phyloP scores from a whole-genome alignment of 75 land plant species.

The Picea sitchensis region DNA sequence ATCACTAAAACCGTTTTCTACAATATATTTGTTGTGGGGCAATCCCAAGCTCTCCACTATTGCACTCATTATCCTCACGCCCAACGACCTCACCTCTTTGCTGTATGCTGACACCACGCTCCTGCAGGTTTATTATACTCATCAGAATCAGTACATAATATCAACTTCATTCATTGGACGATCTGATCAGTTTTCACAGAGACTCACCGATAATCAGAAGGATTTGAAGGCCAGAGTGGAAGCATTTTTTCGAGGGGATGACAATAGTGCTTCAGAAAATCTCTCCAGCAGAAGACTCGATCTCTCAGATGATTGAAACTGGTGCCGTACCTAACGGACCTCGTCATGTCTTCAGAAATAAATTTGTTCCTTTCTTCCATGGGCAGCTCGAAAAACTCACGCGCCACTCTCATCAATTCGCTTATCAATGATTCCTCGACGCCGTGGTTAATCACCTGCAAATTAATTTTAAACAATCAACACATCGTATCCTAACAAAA shows the following conservation, averaged over 20 bases:
- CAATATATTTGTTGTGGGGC: slow-evolving; percentile 4
- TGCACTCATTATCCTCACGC: slow-evolving; percentile 31
- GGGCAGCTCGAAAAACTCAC: slow-evolving; percentile 47
- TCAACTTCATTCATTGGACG: not conserved
- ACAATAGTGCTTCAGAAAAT: slow-evolving; percentile 54
- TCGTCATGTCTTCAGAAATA: slow-evolving; percentile 33
- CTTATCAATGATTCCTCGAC: slow-evolving; percentile 35
- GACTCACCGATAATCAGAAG: slow-evolving; percentile 46
- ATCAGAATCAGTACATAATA: not conserved
- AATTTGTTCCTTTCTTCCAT: slow-evolving; percentile 53
- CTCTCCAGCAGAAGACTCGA: slow-evolving; percentile 67
- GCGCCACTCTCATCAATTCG: slow-evolving; percentile 26
- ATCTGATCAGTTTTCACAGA: not conserved
- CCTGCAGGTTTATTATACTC: slow-evolving; percentile 21
- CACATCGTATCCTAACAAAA: not conserved
- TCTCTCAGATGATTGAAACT: slow-evolving; percentile 42
- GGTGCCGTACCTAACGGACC: slow-evolving; percentile 55
- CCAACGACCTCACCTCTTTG: slow-evolving; percentile 24
- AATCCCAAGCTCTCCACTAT: slow-evolving; percentile 67
- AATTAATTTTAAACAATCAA: not conserved
- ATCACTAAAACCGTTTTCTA: slow-evolving; percentile 44
- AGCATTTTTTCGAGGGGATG: slow-evolving; percentile 21
- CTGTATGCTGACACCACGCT: slow-evolving; percentile 36
- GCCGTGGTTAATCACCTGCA: slow-evolving; percentile 73
- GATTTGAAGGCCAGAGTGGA: slow-evolving; percentile 48